A percentile compares a stretch with the other conserved stretches of the same genome.
These are phyloP conservation scores for Rhododendron williamsianum DNA, from an alignment of 148 eudicot species.

Conservation along the genomic window DNA sequence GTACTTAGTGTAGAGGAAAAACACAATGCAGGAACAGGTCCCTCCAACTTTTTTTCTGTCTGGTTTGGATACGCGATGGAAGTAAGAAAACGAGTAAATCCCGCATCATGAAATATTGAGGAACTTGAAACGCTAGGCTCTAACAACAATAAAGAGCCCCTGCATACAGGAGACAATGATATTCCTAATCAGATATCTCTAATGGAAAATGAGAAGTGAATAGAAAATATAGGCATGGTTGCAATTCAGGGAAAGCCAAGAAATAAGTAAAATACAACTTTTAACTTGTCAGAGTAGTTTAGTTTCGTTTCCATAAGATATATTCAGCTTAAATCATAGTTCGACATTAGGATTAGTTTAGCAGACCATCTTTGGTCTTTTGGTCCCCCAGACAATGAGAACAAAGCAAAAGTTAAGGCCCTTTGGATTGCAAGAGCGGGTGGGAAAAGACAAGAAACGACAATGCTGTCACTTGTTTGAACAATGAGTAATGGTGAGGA, in stretches of 20 bases:
- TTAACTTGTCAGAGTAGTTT: neutral
- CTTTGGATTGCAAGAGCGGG: neutral
- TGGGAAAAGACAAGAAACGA: neutral
- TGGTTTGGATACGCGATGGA: neutral
- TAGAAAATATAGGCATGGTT: neutral
- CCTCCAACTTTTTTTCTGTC: conserved; percentile 1
- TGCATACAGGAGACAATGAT: conserved; percentile 13
- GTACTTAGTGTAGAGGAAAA: neutral
- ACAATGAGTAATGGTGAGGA: neutral
- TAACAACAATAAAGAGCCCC: conserved; percentile 15
- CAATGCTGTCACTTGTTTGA: neutral
- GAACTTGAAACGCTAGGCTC: conserved; percentile 3
- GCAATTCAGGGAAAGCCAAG: neutral
- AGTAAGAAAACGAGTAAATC: neutral
- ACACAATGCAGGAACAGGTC: conserved; percentile 8
- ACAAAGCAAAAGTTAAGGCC: neutral
- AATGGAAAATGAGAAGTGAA: neutral
- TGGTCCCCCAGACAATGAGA: neutral
- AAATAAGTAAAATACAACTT: neutral
- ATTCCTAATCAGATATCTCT: neutral
- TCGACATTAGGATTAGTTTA: neutral
- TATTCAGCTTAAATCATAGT: no score
- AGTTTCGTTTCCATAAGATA: no score
- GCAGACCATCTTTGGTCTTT: neutral
- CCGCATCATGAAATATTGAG: conserved; percentile 1